Conservation (phyloP, 805 yeast genomes). For the Yarrowia divulgata region DNA sequence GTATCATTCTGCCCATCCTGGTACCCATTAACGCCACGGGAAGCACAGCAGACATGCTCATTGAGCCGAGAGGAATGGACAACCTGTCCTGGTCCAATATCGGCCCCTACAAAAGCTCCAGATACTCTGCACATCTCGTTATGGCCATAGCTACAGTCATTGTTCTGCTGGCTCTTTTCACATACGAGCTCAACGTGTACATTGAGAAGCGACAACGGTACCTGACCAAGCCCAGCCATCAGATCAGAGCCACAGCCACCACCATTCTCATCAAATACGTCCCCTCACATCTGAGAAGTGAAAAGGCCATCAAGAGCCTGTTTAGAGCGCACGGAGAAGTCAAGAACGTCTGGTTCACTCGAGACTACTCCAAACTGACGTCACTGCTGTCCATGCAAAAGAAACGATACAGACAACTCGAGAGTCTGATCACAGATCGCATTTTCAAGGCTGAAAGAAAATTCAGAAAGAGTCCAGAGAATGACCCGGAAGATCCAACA, state of each 20-base stretch:
- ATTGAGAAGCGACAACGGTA: slow-evolving; percentile 58
- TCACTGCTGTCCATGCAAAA: background rate
- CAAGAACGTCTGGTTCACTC: slow-evolving; percentile 65
- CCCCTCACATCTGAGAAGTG: slow-evolving; percentile 59
- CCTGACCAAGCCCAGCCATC: slow-evolving; percentile 47
- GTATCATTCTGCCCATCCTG: slow-evolving; percentile 64
- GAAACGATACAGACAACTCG: slow-evolving; percentile 48
- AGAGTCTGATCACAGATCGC: slow-evolving; percentile 49
- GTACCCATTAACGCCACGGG: slow-evolving; percentile 69
- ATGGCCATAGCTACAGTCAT: slow-evolving; percentile 50
- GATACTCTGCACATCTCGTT: slow-evolving; percentile 70
- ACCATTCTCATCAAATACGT: slow-evolving; percentile 77
- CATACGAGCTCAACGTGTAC: slow-evolving; percentile 60
- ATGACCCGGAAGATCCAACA: slow-evolving; percentile 8
- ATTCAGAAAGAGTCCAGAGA: slow-evolving; percentile 51
- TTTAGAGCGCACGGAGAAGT: slow-evolving; percentile 53
- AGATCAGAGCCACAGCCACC: slow-evolving; percentile 47
- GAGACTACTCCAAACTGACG: slow-evolving; percentile 49
- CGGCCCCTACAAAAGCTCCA: slow-evolving; percentile 57
- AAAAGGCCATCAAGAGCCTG: slow-evolving; percentile 58
- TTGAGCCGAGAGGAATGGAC: slow-evolving; percentile 62
- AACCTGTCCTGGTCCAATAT: slow-evolving; percentile 74
- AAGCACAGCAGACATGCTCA: slow-evolving; percentile 42
- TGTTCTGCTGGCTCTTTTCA: slow-evolving; percentile 58
- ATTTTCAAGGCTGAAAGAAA: slow-evolving; percentile 40